Percentiles rank a stretch among this genome's conserved stretches.
phyloP scores from a whole-genome alignment of 495 filamentous ascomycete genomes.

The Penicillium samsonianum region DNA sequence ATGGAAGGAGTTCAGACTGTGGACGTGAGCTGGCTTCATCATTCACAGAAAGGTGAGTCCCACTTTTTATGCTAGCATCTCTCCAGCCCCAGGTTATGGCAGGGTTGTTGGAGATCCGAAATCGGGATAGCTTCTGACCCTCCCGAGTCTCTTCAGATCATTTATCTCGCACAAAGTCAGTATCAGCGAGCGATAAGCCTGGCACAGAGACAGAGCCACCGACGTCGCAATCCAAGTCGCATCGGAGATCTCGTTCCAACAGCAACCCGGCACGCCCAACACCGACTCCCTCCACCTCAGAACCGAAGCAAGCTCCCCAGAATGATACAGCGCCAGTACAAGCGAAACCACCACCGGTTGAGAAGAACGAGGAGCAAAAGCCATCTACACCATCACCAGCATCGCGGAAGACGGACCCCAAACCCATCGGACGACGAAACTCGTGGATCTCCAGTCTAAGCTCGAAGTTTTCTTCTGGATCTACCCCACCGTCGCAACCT shows the following conservation, averaged over 20 bases:
- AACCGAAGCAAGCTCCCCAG: slow-evolving; percentile 21
- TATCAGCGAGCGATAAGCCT: slow-evolving; percentile 37
- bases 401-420: slow-evolving; percentile 40
- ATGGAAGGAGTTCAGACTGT: slow-evolving; percentile 68
- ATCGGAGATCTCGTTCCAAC: slow-evolving; percentile 29
- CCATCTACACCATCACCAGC: slow-evolving; percentile 25
- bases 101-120: slow-evolving; percentile 5
- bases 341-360: slow-evolving; percentile 22
- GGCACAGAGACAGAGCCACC: slow-evolving; percentile 23
- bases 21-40: slow-evolving; percentile 71
- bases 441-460: slow-evolving; percentile 94
- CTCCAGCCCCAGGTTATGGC: neutral
- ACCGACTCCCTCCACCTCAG: slow-evolving; percentile 14
- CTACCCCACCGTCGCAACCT: slow-evolving; percentile 48
- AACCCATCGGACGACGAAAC: slow-evolving; percentile 56
- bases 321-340: slow-evolving; percentile 23
- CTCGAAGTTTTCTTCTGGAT: slow-evolving; percentile 85
- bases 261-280: slow-evolving; percentile 27
- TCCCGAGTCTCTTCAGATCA: slow-evolving; percentile 25
- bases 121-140: slow-evolving; percentile 15
- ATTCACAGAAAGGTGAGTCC: slow-evolving; percentile 60
- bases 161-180: slow-evolving; percentile 44
- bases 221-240: slow-evolving; percentile 20
- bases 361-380: slow-evolving; percentile 28
- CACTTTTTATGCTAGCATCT: slow-evolving; percentile 4